Percentiles rank a stretch among this genome's conserved stretches.
phyloP scores from a whole-genome alignment of 129 eudicot genomes.

The Cynara cardunculus region DNA sequence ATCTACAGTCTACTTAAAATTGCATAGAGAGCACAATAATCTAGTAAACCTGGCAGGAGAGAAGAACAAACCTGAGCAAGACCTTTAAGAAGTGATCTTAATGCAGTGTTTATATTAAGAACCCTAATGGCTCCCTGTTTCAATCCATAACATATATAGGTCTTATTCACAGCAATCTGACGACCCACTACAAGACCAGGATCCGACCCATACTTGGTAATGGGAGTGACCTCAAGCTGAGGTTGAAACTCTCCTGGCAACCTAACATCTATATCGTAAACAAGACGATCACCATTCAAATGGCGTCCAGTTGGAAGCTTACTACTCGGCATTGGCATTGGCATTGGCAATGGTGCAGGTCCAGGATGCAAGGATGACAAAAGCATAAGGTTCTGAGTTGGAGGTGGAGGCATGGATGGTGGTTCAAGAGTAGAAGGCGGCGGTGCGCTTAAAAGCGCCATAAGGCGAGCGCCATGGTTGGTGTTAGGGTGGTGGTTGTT shows the following conservation, averaged over 20 bases:
- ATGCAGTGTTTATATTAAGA: conserved; percentile 83
- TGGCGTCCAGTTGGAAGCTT: conserved; percentile 88
- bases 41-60: not conserved
- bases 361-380: conserved; percentile 27
- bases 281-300: conserved; percentile 56
- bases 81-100: conserved; percentile 85
- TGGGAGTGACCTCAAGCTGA: conserved; percentile 90
- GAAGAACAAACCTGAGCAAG: conserved; percentile 59
- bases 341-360: conserved; percentile 42
- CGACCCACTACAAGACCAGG: conserved; percentile 78
- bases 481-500: conserved; percentile 26
- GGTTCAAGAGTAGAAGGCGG: conserved; percentile 34
- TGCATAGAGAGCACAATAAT: not conserved
- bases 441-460: conserved; percentile 70
- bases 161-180: conserved; percentile 83
- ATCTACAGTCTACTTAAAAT: not conserved
- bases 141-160: conserved; percentile 81
- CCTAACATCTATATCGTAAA: conserved; percentile 72
- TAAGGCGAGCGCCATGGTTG: conserved; percentile 67
- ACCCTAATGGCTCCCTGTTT: conserved; percentile 80
- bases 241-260: conserved; percentile 83
- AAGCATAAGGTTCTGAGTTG: conserved; percentile 36
- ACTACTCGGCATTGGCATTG: conserved; percentile 71
- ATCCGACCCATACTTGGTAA: conserved; percentile 84
- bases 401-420: conserved; percentile 25